phyloP scores from a whole-genome alignment of 352 stramenopile genomes.

The Pythium guiyangense region DNA sequence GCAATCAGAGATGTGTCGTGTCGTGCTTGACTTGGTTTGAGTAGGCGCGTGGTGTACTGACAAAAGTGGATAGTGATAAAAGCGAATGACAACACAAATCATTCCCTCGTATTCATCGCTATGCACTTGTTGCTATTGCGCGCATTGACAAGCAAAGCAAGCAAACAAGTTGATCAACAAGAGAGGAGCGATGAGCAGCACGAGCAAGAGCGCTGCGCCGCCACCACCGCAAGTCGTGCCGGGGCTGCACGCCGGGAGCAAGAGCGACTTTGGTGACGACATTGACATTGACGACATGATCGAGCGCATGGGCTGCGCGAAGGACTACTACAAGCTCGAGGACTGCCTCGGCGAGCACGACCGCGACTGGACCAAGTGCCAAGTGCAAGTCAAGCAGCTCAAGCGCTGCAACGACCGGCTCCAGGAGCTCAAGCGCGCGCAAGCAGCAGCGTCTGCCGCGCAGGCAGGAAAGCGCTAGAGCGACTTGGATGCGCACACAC shows the following conservation, averaged over 20 bases:
- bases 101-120: too few relatives aligned
- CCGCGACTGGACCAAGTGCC: conserved; percentile 86
- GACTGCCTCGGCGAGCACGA: conserved; percentile 79
- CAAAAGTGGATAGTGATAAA: too few relatives aligned
- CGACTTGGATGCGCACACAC: too few relatives aligned
- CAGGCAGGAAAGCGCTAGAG: too few relatives aligned
- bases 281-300: conserved; percentile 85
- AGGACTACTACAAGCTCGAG: conserved; percentile 85
- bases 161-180: too few relatives aligned
- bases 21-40: too few relatives aligned
- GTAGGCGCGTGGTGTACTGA: too few relatives aligned
- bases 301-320: conserved; percentile 76
- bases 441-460: conserved; percentile 16
- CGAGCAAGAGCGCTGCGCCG: neutral
- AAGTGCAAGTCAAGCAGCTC: conserved; percentile 73
- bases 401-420: conserved; percentile 73
- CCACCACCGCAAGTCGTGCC: conserved; percentile 35
- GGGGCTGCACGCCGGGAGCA: conserved; percentile 71
- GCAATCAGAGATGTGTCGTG: too few relatives aligned
- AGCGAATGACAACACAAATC: too few relatives aligned
- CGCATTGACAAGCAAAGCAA: neutral
- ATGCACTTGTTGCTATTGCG: too few relatives aligned
- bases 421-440: conserved; percentile 43
- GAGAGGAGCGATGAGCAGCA: neutral
- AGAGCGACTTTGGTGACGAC: conserved; percentile 76